phyloP scores from a whole-genome alignment of 805 yeast species.

The Wickerhamiella lipophila region DNA sequence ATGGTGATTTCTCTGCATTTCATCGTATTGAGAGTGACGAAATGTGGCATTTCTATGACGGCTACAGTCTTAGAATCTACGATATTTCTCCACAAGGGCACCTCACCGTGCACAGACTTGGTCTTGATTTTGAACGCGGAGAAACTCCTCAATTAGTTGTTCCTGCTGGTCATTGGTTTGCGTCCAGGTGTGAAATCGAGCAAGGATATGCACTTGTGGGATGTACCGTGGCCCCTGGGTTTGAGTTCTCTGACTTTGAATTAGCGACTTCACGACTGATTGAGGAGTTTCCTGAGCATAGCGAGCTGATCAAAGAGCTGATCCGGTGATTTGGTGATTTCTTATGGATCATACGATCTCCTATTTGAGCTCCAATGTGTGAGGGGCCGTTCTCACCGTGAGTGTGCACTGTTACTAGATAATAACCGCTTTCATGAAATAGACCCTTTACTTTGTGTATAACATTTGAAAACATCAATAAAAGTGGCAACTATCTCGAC shows the following conservation, averaged over 20 bases:
- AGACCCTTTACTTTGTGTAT: too few relatives aligned
- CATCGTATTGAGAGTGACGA: neutral
- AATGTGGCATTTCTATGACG: slow-evolving; percentile 8
- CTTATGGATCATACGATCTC: too few relatives aligned
- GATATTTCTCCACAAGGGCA: neutral
- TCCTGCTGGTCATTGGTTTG: slow-evolving; percentile 4
- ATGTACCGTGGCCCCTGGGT: slow-evolving; percentile 4
- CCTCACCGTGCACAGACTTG: neutral
- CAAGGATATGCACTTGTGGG: neutral
- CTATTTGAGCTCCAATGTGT: too few relatives aligned
- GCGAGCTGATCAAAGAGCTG: too few relatives aligned
- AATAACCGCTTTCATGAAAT: too few relatives aligned
- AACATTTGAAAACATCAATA: too few relatives aligned
- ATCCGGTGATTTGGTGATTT: too few relatives aligned
- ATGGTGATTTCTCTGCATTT: slow-evolving; percentile 4
- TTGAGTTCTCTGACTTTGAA: slow-evolving; percentile 2
- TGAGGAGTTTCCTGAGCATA: neutral
- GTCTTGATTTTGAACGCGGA: neutral
- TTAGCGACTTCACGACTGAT: neutral
- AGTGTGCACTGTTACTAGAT: too few relatives aligned
- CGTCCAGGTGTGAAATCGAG: slow-evolving; percentile 1
- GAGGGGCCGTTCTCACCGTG: too few relatives aligned
- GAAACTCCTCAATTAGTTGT: neutral
- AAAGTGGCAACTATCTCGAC: too few relatives aligned
- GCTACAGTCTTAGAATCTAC: neutral